These are phyloP conservation scores for Macrotyloma uniflorum DNA, from an alignment of 306 rosid genomes.

Conservation along the genomic window DNA sequence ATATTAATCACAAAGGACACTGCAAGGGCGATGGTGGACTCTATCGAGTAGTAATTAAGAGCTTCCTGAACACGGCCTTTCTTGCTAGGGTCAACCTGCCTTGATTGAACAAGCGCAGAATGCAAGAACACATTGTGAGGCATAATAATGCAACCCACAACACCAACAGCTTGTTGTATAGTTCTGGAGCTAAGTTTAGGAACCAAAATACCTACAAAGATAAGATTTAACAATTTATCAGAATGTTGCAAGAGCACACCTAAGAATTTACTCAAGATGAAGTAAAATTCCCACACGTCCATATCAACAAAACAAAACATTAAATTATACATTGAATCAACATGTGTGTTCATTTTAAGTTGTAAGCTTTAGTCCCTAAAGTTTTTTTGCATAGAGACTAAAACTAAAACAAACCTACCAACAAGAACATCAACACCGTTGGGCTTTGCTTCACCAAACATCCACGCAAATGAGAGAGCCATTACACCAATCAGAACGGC, in stretches of 20 bases:
- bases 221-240: conserved; percentile 20
- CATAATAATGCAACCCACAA: conserved; percentile 97
- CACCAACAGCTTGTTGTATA: conserved; percentile 91
- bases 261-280: not conserved
- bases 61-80: conserved; percentile 90
- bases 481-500: conserved; percentile 87
- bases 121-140: conserved; percentile 96
- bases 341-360: not conserved
- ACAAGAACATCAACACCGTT: conserved; percentile 81
- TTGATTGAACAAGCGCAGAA: conserved; percentile 95
- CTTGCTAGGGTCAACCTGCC: conserved; percentile 71
- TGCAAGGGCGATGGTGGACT: conserved; percentile 78
- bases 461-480: conserved; percentile 97
- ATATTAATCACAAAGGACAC: conserved; percentile 81
- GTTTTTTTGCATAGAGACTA: not conserved
- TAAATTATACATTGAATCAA: not conserved
- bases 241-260: conserved; percentile 10
- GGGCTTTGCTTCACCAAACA: conserved; percentile 94
- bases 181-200: conserved; percentile 95
- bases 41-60: conserved; percentile 84
- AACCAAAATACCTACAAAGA: conserved; percentile 72
- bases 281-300: not conserved
- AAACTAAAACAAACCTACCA: conserved; percentile 48
- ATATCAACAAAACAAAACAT: conserved; percentile 16
- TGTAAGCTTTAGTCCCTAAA: not conserved